Evolutionary conservation across 2,329 filamentous ascomycete genomes (phyloP).

Genomic region (Cercospora brassicicola): DNA sequence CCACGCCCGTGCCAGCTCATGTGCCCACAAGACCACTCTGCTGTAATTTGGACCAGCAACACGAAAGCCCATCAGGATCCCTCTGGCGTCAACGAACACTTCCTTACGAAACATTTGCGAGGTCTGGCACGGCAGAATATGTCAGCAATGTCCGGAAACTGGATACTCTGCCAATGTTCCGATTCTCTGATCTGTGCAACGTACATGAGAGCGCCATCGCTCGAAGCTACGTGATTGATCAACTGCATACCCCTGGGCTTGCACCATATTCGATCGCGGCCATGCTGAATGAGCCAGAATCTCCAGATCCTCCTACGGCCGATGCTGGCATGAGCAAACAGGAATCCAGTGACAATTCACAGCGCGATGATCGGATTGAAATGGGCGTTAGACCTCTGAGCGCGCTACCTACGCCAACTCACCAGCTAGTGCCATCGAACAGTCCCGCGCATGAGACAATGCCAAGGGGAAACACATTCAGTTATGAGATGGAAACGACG

Average conservation of each 20-base stretch:
- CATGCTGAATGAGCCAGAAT: neutral
- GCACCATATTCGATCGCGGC: conserved; percentile 3
- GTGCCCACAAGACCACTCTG: neutral
- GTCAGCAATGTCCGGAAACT: neutral
- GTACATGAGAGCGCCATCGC: neutral
- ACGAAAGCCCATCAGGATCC: neutral
- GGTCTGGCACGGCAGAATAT: neutral
- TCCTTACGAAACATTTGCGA: neutral
- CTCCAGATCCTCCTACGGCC: neutral
- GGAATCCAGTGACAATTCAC: neutral
- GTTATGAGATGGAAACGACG: neutral
- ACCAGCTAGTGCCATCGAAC: neutral
- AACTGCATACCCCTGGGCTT: conserved; percentile 1
- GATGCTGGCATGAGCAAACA: neutral
- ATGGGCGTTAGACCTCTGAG: neutral
- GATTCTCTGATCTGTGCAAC: neutral
- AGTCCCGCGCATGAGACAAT: neutral
- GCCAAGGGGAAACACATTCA: neutral
- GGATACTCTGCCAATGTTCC: neutral
- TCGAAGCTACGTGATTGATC: neutral
- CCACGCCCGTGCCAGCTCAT: neutral
- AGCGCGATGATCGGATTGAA: neutral
- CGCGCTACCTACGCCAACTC: neutral
- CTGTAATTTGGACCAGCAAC: neutral
- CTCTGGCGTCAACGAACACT: neutral